Base-by-base conservation (phyloP, 2,329 filamentous ascomycete genomes). In the Penicillium nordicum region DNA sequence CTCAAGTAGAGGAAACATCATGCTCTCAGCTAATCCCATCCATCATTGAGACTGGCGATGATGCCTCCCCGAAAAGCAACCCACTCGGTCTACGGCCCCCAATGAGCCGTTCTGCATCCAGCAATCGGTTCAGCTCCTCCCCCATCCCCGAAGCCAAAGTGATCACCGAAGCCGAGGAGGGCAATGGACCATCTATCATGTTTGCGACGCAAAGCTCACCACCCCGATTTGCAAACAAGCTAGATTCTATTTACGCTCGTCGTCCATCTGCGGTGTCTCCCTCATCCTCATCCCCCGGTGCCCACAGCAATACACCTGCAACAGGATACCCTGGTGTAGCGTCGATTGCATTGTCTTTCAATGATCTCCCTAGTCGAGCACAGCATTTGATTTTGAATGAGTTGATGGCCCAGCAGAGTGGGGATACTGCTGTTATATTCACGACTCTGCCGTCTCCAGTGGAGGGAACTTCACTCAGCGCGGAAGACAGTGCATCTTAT, bases 351-450 rank as follows among this genome's bases (percentile, higher is more conserved):
- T 78, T 95, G 2, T 90, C 86, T 2, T 96, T 96, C 78, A 95
- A 96, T 65, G 90, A 95, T 67, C 78, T 96, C 4, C 90, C 91
- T 0, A 90, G 88, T 65, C 85, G 90, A 16, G 90, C 90, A 2
- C 91, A 95, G 70, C 90, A 96, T 72, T 76, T 95, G 36, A 92
- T 96, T 29, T 75, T 96, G 16, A 96, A 96, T 70, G 90, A 96
- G 71, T 76, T 95, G 62, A 92, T 96, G 77, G 79, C 82, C 3
- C 80, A 81, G 57, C 78, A 90, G 59, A 90, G 87, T 62, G 72
- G 72, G 38, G 80, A 89, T 21, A 90, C 91, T 1, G 89, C 89
- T 0, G 90, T 95, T 0, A 74, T 94, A 16, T 87, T 96, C 64
- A 95, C 88, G 1, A 96, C 92, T 25, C 76, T 96, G 38, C 92